Base-by-base conservation (phyloP, 2,329 filamentous ascomycete genomes). In the Aureobasidium musti region DNA sequence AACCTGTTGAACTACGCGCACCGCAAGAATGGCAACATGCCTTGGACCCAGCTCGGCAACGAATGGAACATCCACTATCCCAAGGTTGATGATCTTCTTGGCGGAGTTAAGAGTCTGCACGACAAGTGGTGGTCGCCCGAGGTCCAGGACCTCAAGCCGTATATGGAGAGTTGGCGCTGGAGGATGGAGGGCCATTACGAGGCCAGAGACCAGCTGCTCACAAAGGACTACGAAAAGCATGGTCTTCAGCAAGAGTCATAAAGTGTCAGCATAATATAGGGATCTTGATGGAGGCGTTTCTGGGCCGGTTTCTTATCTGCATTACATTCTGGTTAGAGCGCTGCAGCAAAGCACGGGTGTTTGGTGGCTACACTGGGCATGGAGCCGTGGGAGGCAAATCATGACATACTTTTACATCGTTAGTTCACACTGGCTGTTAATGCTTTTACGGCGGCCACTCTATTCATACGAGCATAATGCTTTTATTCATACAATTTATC, bases 101-200 rank as follows among this genome's bases (percentile, higher is more conserved):
- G 75, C 35, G 78, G 78, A 0, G 70, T 79, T 11, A 71, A 71
- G 41, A 76, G 73, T 63, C 69, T 79, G 56, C 78, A 80, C 52
- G 77, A 76, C 68, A 80, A 79, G 70, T 79, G 75, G 74, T 79
- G 77, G 78, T 68, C 72, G 45, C 75, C 73, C 1, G 73, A 70
- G 30, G 71, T 75, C 43, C 67, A 72, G 49, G 72, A 74, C 61
- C 71, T 80, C 37, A 69, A 67, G 26, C 72, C 72, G 21, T 75
- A 74, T 61, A 67, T 80, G 56, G 65, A 68, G 52, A 73, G 71
- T 21, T 72, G 71, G 56, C 73, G 73, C 69, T 77, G 69, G 77
- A 72, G 57, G 68, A 74, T 75, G 75, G 74, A 73, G 70, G 79
- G 70, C 70, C 79, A 75, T 69, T 77, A 73, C 30, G 73, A 77